These are phyloP conservation scores for Thuidium tamariscinum DNA, from an alignment of 225 moss, liverwort and hornwort species.

Conservation along the genomic window DNA sequence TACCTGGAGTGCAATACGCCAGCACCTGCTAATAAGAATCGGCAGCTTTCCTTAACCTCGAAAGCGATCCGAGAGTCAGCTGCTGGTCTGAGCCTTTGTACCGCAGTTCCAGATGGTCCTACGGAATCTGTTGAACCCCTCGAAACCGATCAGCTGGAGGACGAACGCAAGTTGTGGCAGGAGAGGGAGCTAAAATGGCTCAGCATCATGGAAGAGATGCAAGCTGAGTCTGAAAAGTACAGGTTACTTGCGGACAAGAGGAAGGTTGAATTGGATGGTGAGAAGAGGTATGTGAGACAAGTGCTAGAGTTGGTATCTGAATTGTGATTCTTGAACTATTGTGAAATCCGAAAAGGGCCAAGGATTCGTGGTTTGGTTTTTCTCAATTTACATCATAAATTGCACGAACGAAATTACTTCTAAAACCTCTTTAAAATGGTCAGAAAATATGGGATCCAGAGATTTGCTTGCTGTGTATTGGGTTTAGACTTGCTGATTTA, in stretches of 20 bases:
- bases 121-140: not conserved
- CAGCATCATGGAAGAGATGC: constrained; percentile 68
- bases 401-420: not conserved
- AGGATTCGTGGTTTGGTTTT: not conserved
- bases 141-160: constrained; percentile 26
- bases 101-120: not conserved
- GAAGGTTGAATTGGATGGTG: constrained; percentile 78
- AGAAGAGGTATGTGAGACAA: constrained; percentile 42
- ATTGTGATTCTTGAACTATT: not conserved
- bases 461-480: no score
- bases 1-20: constrained; percentile 49
- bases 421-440: not conserved
- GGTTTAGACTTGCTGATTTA: no score
- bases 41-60: constrained; percentile 47
- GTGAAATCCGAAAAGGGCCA: no score
- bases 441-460: no score
- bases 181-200: constrained; percentile 91
- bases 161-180: constrained; percentile 73
- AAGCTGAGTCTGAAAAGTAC: constrained; percentile 66
- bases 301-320: not conserved
- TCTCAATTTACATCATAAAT: no score
- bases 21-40: constrained; percentile 39
- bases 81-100: constrained; percentile 19
- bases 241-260: constrained; percentile 64
- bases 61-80: constrained; percentile 43